These are phyloP conservation scores for Sphaerulina populicola DNA, from an alignment of 2,329 filamentous ascomycete genomes.

Conservation along the genomic window DNA sequence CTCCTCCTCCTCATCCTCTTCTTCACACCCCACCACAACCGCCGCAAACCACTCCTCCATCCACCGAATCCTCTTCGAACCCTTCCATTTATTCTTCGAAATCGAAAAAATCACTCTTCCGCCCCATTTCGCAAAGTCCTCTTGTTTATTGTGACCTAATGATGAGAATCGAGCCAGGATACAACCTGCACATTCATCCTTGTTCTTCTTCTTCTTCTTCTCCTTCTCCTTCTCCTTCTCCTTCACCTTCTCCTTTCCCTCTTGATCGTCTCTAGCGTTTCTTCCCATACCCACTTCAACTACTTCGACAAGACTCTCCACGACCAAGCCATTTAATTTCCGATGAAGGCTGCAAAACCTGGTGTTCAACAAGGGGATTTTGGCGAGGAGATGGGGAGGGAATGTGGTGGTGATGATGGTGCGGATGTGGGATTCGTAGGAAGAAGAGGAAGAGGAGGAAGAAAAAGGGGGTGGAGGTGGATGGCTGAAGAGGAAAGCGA, in stretches of 20 bases:
- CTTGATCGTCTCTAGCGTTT: no score
- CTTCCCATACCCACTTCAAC: no score
- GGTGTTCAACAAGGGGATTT: constrained; percentile 12
- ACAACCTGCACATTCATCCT: no score
- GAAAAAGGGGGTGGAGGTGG: not conserved
- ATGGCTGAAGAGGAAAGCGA: constrained; percentile 18
- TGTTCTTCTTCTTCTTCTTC: no score
- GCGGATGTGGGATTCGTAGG: not conserved
- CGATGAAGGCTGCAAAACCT: constrained; percentile 21
- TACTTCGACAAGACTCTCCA: constrained; percentile 17
- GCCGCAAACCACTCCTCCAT: constrained; percentile 18
- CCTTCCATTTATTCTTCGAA: constrained; percentile 20
- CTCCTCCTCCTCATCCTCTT: no score
- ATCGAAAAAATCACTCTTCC: constrained; percentile 22
- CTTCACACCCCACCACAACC: not conserved
- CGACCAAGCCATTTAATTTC: constrained; percentile 17
- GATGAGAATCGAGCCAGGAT: no score
- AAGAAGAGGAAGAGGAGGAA: not conserved
- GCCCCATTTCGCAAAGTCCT: constrained; percentile 17
- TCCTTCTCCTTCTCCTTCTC: no score
- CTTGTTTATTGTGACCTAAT: no score
- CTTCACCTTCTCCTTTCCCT: no score
- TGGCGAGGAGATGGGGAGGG: constrained; percentile 20
- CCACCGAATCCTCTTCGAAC: constrained; percentile 22
- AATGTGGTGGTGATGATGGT: not conserved